Conservation (phyloP, 2,329 filamentous ascomycete genomes). For the Verticillium dahliae region DNA sequence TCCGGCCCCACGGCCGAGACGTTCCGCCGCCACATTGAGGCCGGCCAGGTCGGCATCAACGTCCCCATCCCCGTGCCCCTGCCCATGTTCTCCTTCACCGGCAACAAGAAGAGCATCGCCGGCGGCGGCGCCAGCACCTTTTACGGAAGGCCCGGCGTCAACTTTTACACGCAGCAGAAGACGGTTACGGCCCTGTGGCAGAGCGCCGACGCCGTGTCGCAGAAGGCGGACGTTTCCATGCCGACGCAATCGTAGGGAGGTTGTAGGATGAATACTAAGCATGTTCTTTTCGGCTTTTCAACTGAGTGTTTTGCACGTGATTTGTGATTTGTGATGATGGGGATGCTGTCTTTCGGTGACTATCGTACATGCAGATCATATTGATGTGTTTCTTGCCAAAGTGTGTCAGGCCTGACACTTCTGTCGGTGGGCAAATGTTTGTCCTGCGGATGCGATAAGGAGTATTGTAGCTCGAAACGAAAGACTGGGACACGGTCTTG, state of each 20-base stretch:
- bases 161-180: constrained; percentile 97
- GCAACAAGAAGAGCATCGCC: constrained; percentile 84
- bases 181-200: constrained; percentile 93
- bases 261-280: neutral
- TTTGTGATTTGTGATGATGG: neutral
- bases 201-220: constrained; percentile 74
- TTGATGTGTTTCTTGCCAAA: no score
- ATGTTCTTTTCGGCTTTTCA: neutral
- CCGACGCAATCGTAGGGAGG: constrained; percentile 44
- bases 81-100: constrained; percentile 67
- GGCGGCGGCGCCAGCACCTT: constrained; percentile 91
- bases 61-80: constrained; percentile 70
- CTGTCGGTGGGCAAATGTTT: no score
- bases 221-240: constrained; percentile 85
- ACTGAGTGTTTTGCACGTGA: neutral
- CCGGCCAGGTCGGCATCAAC: constrained; percentile 81
- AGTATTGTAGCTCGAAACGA: no score
- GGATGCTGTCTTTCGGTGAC: no score
- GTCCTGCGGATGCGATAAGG: no score
- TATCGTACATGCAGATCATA: no score
- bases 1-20: constrained; percentile 69
- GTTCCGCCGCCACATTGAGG: constrained; percentile 77
- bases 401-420: no score
- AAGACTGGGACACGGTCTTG: no score
- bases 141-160: constrained; percentile 80